Base-by-base conservation (phyloP, 225 moss, liverwort and hornwort genomes). In the Marchantia paleacea region DNA sequence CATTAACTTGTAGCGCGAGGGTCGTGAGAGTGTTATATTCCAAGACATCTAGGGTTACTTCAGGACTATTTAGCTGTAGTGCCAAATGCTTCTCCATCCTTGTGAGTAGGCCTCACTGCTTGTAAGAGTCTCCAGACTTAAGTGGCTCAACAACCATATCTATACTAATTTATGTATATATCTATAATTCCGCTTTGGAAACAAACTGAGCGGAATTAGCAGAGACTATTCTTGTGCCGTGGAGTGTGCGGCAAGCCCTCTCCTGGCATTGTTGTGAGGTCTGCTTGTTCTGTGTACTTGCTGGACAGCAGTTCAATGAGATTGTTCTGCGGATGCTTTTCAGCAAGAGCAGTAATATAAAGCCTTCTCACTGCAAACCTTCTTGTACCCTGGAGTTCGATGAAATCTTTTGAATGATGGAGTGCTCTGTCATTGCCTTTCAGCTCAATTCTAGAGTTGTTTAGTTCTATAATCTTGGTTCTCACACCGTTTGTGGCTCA, bases 31-130 rank as follows among this genome's bases (percentile, higher is more conserved):
- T 74, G 54, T 74, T 70, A 70, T 70, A 47, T 58, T 75, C 57
- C 57, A 75, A 55, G 64, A 65, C 51, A 78, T 64, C 78, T 63
- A 66, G 65, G 78, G 64, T 66, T 65, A 64, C 78, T 65, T 78
- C 65, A 78, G 51, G 65, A 49, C 77, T 50, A 78, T 61, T 55
- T 60, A 76, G 62, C 28, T 55, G 19, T 25, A 65, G 64, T 78
- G 25, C 64, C 65, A 65, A 19, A 78, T 78, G 64, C 78, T 65
- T 78, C 64, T 52, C 64, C 78, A 48, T 61, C 76, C 22, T 63
- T 52, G n/a, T 62, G n/a, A 58, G 61, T 77, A 31, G 60, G 63
- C 64, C 49, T 64, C 50, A 78, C 64, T 75, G 78, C 63, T 63
- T 52, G 52, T 63, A 65, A 78, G 50, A 39, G 65, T 78, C 52